These are phyloP conservation scores for Leccinum pseudoinsigne DNA, from an alignment of 1,284 basidiomycete genomes.

Conservation along the genomic window DNA sequence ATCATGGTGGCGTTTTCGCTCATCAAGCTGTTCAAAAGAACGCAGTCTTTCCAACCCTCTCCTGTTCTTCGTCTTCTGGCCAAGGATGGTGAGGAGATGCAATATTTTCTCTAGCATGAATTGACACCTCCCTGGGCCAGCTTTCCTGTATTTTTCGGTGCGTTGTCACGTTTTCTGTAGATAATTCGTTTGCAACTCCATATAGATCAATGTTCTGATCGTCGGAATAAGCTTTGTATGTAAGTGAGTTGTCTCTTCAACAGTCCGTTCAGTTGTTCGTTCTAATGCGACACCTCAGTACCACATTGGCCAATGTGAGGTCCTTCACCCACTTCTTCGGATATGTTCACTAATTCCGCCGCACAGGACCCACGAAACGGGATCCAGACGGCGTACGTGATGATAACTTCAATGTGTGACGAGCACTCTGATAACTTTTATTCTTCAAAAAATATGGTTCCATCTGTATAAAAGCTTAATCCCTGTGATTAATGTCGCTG, in stretches of 20 bases:
- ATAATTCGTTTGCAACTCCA: not conserved
- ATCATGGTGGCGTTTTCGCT: constrained; percentile 1
- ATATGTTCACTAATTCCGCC: too few species aligned
- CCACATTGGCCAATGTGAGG: too few species aligned
- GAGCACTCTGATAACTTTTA: not conserved
- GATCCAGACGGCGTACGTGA: too few species aligned
- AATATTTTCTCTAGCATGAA: not conserved
- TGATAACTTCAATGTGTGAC: not conserved
- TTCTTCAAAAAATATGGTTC: not conserved
- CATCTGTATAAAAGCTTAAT: not conserved
- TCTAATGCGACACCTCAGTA: too few species aligned
- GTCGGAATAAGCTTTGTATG: not conserved
- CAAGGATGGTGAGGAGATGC: not conserved
- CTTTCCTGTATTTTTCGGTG: constrained; percentile 2
- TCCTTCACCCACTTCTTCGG: too few species aligned
- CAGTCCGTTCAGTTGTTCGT: not conserved
- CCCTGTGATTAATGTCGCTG: not conserved
- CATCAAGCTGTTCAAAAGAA: not conserved
- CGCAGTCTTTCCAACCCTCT: not conserved
- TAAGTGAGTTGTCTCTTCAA: not conserved
- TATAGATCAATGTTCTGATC: not conserved
- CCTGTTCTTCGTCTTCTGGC: constrained; percentile 1
- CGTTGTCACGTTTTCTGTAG: not conserved
- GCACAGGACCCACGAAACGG: too few species aligned
- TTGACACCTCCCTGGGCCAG: not conserved